phyloP scores from a whole-genome alignment of 257 asterid genomes.

The Thymus quinquecostatus region DNA sequence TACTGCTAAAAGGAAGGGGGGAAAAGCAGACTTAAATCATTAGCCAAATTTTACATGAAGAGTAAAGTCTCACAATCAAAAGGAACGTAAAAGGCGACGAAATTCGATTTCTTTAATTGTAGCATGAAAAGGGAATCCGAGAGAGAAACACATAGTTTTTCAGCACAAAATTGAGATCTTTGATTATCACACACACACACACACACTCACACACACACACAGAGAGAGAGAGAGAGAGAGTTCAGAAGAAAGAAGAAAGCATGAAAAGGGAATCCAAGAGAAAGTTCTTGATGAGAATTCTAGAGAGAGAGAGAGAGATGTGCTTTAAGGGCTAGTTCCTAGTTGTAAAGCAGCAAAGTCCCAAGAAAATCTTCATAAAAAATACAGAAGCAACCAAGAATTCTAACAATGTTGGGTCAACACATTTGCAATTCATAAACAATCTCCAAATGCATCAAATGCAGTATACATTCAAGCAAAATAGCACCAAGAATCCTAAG shows the following conservation, averaged over 20 bases:
- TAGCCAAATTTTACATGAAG: constrained; percentile 25
- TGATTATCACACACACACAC: neutral
- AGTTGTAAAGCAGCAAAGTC: constrained; percentile 22
- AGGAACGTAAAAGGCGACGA: neutral
- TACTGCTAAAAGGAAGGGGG: neutral
- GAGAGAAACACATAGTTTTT: neutral
- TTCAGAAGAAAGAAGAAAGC: neutral
- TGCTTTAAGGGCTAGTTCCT: neutral
- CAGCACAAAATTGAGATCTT: constrained; percentile 10
- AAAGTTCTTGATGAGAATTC: constrained; percentile 22
- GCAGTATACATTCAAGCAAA: constrained; percentile 6
- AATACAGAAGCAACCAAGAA: neutral
- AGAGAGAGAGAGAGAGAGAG: no score
- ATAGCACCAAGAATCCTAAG: no score
- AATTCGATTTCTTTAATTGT: constrained; percentile 1
- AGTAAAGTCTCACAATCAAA: constrained; percentile 16
- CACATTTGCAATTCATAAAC: neutral
- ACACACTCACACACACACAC: neutral
- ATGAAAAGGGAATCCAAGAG: constrained; percentile 20
- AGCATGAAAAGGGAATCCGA: neutral
- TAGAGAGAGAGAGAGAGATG: constrained; percentile 1
- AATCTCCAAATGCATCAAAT: constrained; percentile 23
- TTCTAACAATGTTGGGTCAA: constrained; percentile 7
- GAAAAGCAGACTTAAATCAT: constrained; percentile 23
- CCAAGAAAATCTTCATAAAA: neutral